Evolutionary conservation across 768 basidiomycete genomes (phyloP), one percentile per base, ranked within the genome.

Genomic region (Gymnopilus dilepis): DNA sequence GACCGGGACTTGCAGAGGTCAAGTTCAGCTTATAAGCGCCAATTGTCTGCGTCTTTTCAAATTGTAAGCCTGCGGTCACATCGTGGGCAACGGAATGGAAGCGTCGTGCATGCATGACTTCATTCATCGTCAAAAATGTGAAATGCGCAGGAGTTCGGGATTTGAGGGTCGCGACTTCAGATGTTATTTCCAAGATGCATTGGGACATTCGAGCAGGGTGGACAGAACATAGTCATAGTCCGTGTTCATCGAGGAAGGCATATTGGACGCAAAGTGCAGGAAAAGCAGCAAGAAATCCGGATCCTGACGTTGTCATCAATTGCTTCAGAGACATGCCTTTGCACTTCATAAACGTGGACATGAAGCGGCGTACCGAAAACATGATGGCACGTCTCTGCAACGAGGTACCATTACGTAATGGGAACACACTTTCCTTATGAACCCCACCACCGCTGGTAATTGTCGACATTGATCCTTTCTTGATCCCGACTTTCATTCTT

Each of bases 351-450:
- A 53, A 24, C 34, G 52, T n/a, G 54, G 37, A 51, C 40, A 19
- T 33, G 57, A 38, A 22, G 31, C 34, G 22, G 31, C 54, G 61
- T 53, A 38, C 47, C 30, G 59, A 41, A 51, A 55, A 58, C 52
- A 55, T 42, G 58, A 59, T 50, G 34, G 56, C 50, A 60, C 51
- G 62, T 59, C 31, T 59, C 31, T 33, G 55, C 69, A 69, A 69
- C 34, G 70, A 72, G 71, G 70, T 52, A 8, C 52, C 21, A 51
- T 65, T 66, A 67, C 56, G 61, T 66, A 69, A 70, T 60, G 56
- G 62, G 53, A 22, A 52, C 37, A 40, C 51, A 40, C 31, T 43
- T 58, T 43, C 37, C 24, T 60, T 50, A 37, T 48, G 56, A 40
- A 61, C 33, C 45, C 43, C 58, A 56, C 34, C 40, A 52, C 55